Base-by-base conservation (phyloP, 225 moss, liverwort and hornwort species). In the Anthoceros angustus region DNA sequence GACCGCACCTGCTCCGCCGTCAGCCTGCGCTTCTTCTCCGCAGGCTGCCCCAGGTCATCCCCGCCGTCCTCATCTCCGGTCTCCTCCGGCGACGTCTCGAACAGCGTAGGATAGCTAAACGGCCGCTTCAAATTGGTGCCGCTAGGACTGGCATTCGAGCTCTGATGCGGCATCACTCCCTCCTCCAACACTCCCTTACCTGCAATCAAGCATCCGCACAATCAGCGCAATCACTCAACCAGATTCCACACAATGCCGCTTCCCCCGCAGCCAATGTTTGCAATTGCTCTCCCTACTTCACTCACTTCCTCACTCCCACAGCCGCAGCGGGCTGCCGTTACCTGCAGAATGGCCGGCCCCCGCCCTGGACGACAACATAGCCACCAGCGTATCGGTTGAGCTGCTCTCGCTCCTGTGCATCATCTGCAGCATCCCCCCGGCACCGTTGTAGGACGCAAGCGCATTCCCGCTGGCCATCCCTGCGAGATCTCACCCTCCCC, bases 1-100 rank as follows among this genome's bases (percentile, higher is more conserved):
- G 88, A 87, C 77, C 87, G 77, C 75, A 98, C 95, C 80, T 98
- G 95, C 71, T 98, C 92, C 63, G 81, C 88, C 7, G 79, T 77
- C 12, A 98, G 86, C 64, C 95, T 75, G 39, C 95, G 70, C 69
- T 98, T 98, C 69, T 98, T 98, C 78, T 88, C 91, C 11, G 86
- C 85, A 32, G 83, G 86, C 21, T 92, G 95, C 8, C 80, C 73
- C 71, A 86, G 85, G 70, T 98, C 95, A 49, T 89, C 94, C 25
- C 78, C 91, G 18, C 70, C 82, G 45, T 95, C 95, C 48, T 88
- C 91, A 39, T 98, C 95, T n/a, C 85, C 95, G 42, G 83, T 82
- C 70, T 98, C 95, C 66, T 98, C 95, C 43, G 73, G 73, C 4
- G 85, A 80, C 23, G 83, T 81, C 70, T 92, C 92, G 42, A 89